phyloP scores from a whole-genome alignment of 2,329 filamentous ascomycete species.

The Verticillium dahliae region DNA sequence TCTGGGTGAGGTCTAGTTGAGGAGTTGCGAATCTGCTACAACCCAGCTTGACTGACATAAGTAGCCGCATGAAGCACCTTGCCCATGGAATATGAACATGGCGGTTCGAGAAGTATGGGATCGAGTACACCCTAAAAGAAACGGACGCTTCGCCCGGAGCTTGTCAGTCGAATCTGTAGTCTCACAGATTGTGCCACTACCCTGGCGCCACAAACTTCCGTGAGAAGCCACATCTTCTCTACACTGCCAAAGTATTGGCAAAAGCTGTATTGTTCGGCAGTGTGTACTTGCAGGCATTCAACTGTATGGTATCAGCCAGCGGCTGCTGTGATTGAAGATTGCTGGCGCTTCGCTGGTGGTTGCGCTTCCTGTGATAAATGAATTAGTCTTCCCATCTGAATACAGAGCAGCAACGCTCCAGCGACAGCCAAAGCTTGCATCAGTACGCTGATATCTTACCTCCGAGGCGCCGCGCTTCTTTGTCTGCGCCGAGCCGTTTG shows the following conservation, averaged over 20 bases:
- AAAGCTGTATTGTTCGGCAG: neutral
- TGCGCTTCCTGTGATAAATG: slow-evolving; percentile 23
- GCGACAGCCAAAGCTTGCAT: neutral
- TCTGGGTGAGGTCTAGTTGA: neutral
- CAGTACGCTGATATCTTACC: slow-evolving; percentile 19
- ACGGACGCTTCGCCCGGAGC: neutral
- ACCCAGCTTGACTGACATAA: neutral
- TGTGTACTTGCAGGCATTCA: neutral
- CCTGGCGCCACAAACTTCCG: neutral
- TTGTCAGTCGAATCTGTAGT: neutral
- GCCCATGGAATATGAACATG: neutral
- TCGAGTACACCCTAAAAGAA: neutral
- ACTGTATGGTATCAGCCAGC: slow-evolving; percentile 19
- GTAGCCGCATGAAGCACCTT: too few relatives aligned
- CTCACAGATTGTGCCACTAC: neutral
- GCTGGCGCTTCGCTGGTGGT: slow-evolving; percentile 33
- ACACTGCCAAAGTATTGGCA: neutral
- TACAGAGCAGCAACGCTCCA: neutral
- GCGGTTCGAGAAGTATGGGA: neutral
- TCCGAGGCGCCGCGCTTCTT: slow-evolving; percentile 45
- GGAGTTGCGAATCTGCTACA: neutral
- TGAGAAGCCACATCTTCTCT: neutral
- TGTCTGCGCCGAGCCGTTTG: slow-evolving; percentile 29
- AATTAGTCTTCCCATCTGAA: neutral
- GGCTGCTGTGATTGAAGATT: slow-evolving; percentile 32